Base-by-base conservation (phyloP, 164 flowering plant species). In the Santalum album region DNA sequence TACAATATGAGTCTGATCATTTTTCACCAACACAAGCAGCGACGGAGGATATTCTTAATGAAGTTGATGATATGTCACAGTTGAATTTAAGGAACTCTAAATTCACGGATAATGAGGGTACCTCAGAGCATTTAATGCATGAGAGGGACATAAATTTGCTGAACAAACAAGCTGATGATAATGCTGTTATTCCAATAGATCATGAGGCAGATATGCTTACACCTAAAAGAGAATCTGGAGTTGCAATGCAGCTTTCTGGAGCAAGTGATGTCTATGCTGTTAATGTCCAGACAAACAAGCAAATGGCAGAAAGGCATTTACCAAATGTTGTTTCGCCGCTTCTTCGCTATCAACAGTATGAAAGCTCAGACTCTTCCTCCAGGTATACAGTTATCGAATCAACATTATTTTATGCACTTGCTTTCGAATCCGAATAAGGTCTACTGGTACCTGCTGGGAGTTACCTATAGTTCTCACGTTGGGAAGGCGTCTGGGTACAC, bases 351-450 rank as follows among this genome's bases (percentile, higher is more conserved):
- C 75, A 75, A 44, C 92, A 75, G 46, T 79, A 70, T 67, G 96
- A 87, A 70, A 87, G 91, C 70, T 92, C 95, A 47, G 99, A 92
- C 48, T 87, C 97, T 61, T 85, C 91, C 34, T 68, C 77, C 52
- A 92, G 99, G 99, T 92, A 71, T n/a, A 21, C 54, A 25, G 36
- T 55, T 54, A 20, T 50, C 4, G 9, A 4, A 9, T 9, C 9
- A 9, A 29, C 4, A 29, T 29, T 3, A 29, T 29, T 29, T 29
- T 29, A 29, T 29, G 49, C 22, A 50, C 17, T 46, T 46, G 21
- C 18, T 36, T 36, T 36, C 2, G 40, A 36, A 14, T 36, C n/a
- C n/a, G n/a, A n/a, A n/a, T n/a, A n/a, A n/a, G n/a, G n/a, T n/a
- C n/a, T n/a, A n/a, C n/a, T n/a, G n/a, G n/a, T n/a, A n/a, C n/a